Evolutionary conservation across 2,329 filamentous ascomycete genomes (phyloP).

Genomic region (Elsinoe fawcettii): DNA sequence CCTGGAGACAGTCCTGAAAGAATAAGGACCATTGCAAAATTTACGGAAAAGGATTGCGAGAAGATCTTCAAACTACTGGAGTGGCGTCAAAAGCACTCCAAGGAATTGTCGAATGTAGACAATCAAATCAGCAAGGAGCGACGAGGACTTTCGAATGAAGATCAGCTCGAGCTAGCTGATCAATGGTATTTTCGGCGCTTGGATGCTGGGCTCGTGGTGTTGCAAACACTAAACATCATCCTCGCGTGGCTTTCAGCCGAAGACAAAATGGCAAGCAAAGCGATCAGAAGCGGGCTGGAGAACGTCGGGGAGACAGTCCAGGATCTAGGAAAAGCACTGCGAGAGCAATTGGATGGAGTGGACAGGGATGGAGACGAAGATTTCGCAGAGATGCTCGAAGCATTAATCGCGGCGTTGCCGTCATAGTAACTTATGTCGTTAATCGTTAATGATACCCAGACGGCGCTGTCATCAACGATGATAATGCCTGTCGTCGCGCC

Average conservation of each 20-base stretch:
- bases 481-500: conserved; percentile 16
- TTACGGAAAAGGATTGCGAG: conserved; percentile 88
- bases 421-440: conserved; percentile 13
- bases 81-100: conserved; percentile 63
- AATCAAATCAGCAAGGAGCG: conserved; percentile 54
- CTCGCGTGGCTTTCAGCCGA: conserved; percentile 89
- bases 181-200: conserved; percentile 69
- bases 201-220: conserved; percentile 73
- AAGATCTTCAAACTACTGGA: conserved; percentile 68
- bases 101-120: conserved; percentile 56
- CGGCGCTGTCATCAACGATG: conserved; percentile 8
- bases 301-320: conserved; percentile 60
- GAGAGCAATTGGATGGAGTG: conserved; percentile 58
- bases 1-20: conserved; percentile 69
- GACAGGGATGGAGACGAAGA: conserved; percentile 44
- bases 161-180: conserved; percentile 53
- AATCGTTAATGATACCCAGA: conserved; percentile 3
- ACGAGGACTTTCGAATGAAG: conserved; percentile 47
- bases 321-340: conserved; percentile 58
- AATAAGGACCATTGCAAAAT: conserved; percentile 83
- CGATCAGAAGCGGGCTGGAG: conserved; percentile 55
- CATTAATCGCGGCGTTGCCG: conserved; percentile 39
- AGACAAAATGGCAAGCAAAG: conserved; percentile 64
- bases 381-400: conserved; percentile 57
- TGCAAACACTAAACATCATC: conserved; percentile 77